Base-by-base conservation (phyloP, 805 yeast species). In the Priceomyces carsonii region DNA sequence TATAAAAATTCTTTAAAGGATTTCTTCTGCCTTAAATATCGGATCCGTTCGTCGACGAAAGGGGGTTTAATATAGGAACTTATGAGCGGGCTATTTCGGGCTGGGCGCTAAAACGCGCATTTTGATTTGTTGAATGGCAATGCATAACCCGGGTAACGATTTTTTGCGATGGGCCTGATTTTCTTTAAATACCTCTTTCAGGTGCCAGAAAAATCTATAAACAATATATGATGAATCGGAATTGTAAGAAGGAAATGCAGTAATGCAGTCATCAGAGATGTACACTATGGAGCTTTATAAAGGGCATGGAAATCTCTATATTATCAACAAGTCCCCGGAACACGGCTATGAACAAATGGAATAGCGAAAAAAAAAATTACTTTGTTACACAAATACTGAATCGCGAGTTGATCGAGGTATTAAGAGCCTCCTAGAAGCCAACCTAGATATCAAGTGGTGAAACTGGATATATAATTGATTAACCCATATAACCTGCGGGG, bases 121-220 rank as follows among this genome's bases (percentile, higher is more conserved):
- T 35, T 25, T 30, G 33, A 35, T 35, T 35, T 35, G 38, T 20
- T 25, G 33, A 35, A 22, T 18, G 25, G 17, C n/a, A 12, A 6
- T n/a, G 8, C 13, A n/a, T 4, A n/a, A 6, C 3, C 12, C 33
- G 33, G 33, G 33, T 29, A 29, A 29, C 14, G 14, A 10, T 8
- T 13, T 7, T 10, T 6, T 4, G 29, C 5, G 17, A 26, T 26
- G 29, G 5, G 6, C 16, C 13, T 5, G 17, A 13, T 13, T n/a
- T n/a, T n/a, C n/a, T n/a, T n/a, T n/a, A n/a, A n/a, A n/a, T n/a
- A n/a, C n/a, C n/a, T n/a, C n/a, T n/a, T n/a, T n/a, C n/a, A n/a
- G n/a, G n/a, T n/a, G n/a, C n/a, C n/a, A n/a, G n/a, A n/a, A n/a
- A n/a, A n/a, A n/a, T n/a, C n/a, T n/a, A n/a, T n/a, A n/a, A n/a